Evolutionary conservation across 768 basidiomycete species (phyloP).

Genomic region (Suillus lakei): DNA sequence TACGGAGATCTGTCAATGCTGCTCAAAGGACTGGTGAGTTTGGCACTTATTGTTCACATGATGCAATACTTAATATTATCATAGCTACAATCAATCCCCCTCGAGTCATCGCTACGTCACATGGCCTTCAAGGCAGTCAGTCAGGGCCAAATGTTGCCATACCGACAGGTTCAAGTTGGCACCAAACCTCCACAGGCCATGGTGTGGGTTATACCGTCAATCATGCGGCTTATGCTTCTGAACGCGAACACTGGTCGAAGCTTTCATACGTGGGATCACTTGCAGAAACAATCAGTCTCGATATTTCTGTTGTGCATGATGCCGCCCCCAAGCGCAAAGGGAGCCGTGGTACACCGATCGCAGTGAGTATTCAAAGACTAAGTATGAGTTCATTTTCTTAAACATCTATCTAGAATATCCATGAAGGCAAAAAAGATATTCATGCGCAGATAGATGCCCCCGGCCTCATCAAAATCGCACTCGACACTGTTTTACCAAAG

Average conservation of each 20-base stretch:
- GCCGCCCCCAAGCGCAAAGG: neutral
- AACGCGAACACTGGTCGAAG: neutral
- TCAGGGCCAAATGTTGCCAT: neutral
- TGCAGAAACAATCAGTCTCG: slow-evolving; percentile 7
- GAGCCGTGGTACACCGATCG: slow-evolving; percentile 4
- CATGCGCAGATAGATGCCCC: too few species aligned
- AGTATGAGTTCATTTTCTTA: too few species aligned
- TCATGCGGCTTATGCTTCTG: neutral
- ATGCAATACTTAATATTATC: neutral
- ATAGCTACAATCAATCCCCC: slow-evolving; percentile 4
- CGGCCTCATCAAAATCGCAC: too few species aligned
- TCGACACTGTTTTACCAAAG: too few species aligned
- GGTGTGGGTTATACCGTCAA: neutral
- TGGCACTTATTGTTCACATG: too few species aligned
- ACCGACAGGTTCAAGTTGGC: neutral
- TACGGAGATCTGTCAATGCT: slow-evolving; percentile 5
- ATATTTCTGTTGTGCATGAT: slow-evolving; percentile 10
- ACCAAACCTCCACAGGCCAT: neutral
- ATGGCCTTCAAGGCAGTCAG: neutral
- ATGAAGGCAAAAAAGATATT: too few species aligned
- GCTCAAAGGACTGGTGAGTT: neutral
- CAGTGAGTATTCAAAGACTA: slow-evolving; percentile 2
- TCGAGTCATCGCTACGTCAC: neutral
- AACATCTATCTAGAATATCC: too few species aligned
- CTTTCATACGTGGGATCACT: neutral